Percentiles rank a stretch among this genome's conserved stretches.
phyloP scores from a whole-genome alignment of 176 grass and related monocot genomes.

The Ananas comosus region DNA sequence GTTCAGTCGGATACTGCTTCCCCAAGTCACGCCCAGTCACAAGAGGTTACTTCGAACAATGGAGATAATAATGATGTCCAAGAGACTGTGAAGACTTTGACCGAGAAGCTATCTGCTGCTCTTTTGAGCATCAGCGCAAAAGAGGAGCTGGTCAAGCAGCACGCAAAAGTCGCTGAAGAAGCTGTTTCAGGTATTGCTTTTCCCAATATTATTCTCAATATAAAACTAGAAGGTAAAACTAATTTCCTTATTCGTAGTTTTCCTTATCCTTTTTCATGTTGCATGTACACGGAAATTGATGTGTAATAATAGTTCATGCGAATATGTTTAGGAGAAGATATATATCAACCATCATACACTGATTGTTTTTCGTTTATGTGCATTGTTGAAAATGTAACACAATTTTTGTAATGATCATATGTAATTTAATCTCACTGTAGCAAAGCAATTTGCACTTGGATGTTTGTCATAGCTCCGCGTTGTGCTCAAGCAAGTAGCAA shows the following conservation, averaged over 20 bases:
- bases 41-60: constrained; percentile 37
- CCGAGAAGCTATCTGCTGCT: constrained; percentile 72
- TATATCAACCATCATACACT: too few relatives aligned
- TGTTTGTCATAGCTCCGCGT: not conserved
- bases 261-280: not conserved
- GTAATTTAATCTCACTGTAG: too few relatives aligned
- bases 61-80: constrained; percentile 30
- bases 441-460: not conserved
- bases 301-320: too few relatives aligned
- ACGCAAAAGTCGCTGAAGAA: constrained; percentile 93
- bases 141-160: constrained; percentile 93
- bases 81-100: constrained; percentile 70
- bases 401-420: too few relatives aligned
- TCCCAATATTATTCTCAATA: not conserved
- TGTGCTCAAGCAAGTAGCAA: not conserved
- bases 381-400: too few relatives aligned
- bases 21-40: constrained; percentile 39
- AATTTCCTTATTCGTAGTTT: not conserved
- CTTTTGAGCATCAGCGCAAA: constrained; percentile 72
- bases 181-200: constrained; percentile 62
- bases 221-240: not conserved
- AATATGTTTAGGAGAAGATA: too few relatives aligned
- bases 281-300: too few relatives aligned
- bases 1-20: constrained; percentile 23
- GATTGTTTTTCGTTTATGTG: too few relatives aligned